These are phyloP conservation scores for Shiraia bambusicola DNA, from an alignment of 2,329 filamentous ascomycete genomes.

Conservation along the genomic window DNA sequence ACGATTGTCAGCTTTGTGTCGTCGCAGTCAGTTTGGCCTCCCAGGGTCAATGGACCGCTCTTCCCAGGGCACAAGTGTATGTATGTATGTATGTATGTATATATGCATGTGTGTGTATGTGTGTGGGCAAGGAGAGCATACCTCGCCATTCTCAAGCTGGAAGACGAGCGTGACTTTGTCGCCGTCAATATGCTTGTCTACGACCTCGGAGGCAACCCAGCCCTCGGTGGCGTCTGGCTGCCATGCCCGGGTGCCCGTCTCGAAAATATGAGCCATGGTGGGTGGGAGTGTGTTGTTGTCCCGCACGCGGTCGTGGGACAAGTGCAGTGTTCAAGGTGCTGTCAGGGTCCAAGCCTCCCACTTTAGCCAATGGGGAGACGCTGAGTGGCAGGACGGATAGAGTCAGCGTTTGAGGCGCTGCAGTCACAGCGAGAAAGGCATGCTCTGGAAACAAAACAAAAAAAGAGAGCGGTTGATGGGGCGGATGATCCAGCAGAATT, in stretches of 20 bases:
- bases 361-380: constrained; percentile 16
- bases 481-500: constrained; percentile 3
- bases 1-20: constrained; percentile 17
- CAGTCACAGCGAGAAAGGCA: constrained; percentile 34
- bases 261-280: constrained; percentile 87
- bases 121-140: constrained; percentile 42
- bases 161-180: constrained; percentile 88
- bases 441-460: constrained; percentile 1
- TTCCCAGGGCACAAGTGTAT: not conserved
- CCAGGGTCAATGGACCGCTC: too few species aligned
- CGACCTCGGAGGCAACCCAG: constrained; percentile 95
- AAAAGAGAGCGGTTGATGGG: constrained; percentile 2
- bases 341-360: constrained; percentile 33
- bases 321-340: constrained; percentile 14
- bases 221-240: constrained; percentile 94
- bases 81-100: too few species aligned
- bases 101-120: not conserved
- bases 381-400: constrained; percentile 15
- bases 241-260: constrained; percentile 96
- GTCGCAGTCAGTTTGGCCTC: not conserved
- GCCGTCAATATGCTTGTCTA: constrained; percentile 79
- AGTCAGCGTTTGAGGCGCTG: constrained; percentile 27
- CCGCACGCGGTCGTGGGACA: constrained; percentile 19
- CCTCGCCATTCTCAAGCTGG: constrained; percentile 89
- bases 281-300: constrained; percentile 25